phyloP scores from a whole-genome alignment of 768 basidiomycete genomes.

The Lyophyllum atratum region DNA sequence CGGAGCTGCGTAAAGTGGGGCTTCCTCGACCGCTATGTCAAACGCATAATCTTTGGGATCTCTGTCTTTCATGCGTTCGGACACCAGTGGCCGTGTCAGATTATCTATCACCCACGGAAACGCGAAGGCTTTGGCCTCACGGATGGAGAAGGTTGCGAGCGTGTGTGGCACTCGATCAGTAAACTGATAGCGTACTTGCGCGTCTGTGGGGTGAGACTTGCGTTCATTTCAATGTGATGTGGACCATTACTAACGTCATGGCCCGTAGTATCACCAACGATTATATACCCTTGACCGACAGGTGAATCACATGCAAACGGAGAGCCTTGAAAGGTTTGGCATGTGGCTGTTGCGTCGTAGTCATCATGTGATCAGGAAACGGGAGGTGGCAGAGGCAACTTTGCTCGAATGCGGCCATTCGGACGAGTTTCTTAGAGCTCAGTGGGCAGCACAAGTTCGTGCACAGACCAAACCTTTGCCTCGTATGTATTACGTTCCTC shows the following conservation, averaged over 20 bases:
- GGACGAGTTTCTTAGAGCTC: not conserved
- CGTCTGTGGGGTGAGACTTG: not conserved
- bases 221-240: not conserved
- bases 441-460: constrained; percentile 11
- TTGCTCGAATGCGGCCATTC: not conserved
- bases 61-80: not conserved
- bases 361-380: not conserved
- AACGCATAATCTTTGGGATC: not conserved
- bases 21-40: not conserved
- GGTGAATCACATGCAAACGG: not conserved
- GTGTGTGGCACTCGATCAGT: not conserved
- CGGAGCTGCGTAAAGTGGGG: not conserved
- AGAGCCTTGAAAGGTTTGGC: not conserved
- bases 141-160: not conserved
- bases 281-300: not conserved
- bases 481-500: constrained; percentile 19
- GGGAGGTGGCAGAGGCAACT: not conserved
- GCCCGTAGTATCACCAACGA: not conserved
- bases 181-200: not conserved
- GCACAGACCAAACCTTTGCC: not conserved
- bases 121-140: not conserved
- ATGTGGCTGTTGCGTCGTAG: not conserved
- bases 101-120: not conserved
- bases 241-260: not conserved
- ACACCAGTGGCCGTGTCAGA: not conserved